Base-by-base conservation (phyloP, 176 grass and related monocot genomes). In the Poa annua region DNA sequence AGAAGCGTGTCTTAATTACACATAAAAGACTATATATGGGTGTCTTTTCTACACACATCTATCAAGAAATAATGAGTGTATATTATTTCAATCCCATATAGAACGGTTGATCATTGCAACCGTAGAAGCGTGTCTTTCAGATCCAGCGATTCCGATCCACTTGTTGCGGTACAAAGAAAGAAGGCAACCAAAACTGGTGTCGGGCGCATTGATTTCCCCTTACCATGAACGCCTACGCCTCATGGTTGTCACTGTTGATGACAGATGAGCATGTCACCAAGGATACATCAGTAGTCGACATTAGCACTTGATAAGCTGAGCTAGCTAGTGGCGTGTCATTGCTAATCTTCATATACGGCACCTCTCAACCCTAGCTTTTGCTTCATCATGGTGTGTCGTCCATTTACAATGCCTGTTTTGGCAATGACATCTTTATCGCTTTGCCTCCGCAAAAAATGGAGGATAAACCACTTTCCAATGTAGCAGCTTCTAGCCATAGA, bases 371-470 rank as follows among this genome's bases (percentile, higher is more conserved):
- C 81, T 16, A 79, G 35, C 75, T 84, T 88, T 84, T 20, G 35
- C 4, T 8, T 4, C 47, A 26, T 83, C 75, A 29, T 79, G 56
- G 17, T 47, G 79, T 47, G 72, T 11, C 66, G 74, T 79, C 81
- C 13, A 79, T 66, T 73, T 16, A 63, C 24, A 35, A 73, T 65
- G 56, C 44, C 56, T 72, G 22, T 73, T 22, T 55, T 35, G 74
- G 86, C n/a, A 73, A 54, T 55, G 24, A 19, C 74, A n/a, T 44
- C 42, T 22, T 42, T 19, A 29, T 21, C 22, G 29, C 65, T 45
- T n/a, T 56, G 74, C 66, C 34, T 84, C 80, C 81, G 65, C 56
- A 47, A 24, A 83, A 88, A 88, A 56, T 47, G 74, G 86, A 66
- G 47, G 55, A 10, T 36, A 55, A 35, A 2, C 33, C 11, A 11